Percentiles rank a stretch among this genome's conserved stretches.
Evolutionary conservation across 2,329 filamentous ascomycete species (phyloP).

Genomic region (Claviceps sp.): DNA sequence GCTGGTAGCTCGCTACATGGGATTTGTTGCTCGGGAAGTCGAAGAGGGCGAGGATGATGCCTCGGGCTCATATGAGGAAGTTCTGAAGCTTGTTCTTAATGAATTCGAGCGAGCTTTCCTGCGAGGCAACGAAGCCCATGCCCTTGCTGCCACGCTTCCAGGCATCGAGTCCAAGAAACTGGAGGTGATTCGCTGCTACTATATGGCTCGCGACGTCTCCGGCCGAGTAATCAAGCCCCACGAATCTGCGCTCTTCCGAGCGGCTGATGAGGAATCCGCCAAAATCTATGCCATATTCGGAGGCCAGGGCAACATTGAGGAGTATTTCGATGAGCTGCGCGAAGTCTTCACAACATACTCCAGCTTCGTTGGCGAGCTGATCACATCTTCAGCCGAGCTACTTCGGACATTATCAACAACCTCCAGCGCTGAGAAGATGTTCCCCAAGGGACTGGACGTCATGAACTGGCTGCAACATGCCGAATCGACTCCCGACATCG

Average conservation of each 20-base stretch:
- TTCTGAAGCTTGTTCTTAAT: conserved; percentile 81
- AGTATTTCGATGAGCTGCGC: conserved; percentile 96
- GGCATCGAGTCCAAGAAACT: conserved; percentile 91
- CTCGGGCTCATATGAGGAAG: conserved; percentile 80
- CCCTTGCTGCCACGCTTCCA: conserved; percentile 69
- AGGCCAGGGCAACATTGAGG: conserved; percentile 96
- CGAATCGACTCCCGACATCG: conserved; percentile 81
- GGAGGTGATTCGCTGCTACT: conserved; percentile 81
- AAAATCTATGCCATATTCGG: conserved; percentile 90
- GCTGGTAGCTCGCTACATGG: conserved; percentile 85
- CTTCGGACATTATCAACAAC: conserved; percentile 77
- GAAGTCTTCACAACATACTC: conserved; percentile 86
- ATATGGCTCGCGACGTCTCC: conserved; percentile 69
- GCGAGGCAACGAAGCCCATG: conserved; percentile 91
- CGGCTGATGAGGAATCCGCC: conserved; percentile 70
- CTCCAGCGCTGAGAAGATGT: conserved; percentile 83
- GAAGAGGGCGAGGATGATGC: conserved; percentile 85
- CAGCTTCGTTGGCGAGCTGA: conserved; percentile 76
- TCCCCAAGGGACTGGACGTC: conserved; percentile 91
- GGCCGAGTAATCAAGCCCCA: conserved; percentile 83
- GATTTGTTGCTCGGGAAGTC: conserved; percentile 76
- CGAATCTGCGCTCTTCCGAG: conserved; percentile 83
- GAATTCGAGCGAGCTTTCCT: conserved; percentile 96
- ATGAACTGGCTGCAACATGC: conserved; percentile 84
- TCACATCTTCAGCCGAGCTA: conserved; percentile 69